phyloP scores from a whole-genome alignment of 495 filamentous ascomycete species.

The Bryoglossum gracile region DNA sequence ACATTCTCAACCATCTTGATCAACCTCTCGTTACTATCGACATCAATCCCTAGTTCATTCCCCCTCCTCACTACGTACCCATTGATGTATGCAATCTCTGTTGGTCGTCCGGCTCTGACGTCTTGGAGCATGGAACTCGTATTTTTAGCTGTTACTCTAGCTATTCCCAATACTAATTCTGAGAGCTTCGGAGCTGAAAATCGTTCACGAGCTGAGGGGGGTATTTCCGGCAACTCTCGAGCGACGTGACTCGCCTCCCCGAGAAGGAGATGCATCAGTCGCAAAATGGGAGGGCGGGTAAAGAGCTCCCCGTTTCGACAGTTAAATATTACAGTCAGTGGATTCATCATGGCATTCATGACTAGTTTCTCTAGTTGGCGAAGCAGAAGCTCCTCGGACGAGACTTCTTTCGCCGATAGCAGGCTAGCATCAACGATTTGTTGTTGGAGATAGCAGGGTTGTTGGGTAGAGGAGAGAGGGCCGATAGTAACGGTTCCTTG shows the following conservation, averaged over 20 bases:
- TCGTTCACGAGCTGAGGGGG: slow-evolving; percentile 27
- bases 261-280: slow-evolving; percentile 50
- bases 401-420: slow-evolving; percentile 38
- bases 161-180: slow-evolving; percentile 47
- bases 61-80: slow-evolving; percentile 66
- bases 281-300: slow-evolving; percentile 45
- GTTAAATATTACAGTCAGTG: slow-evolving; percentile 65
- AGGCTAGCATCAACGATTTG: slow-evolving; percentile 26
- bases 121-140: slow-evolving; percentile 79
- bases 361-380: slow-evolving; percentile 72
- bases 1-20: slow-evolving; percentile 31
- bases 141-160: slow-evolving; percentile 56
- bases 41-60: slow-evolving; percentile 59
- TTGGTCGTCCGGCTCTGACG: slow-evolving; percentile 49
- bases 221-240: slow-evolving; percentile 26
- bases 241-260: slow-evolving; percentile 57
- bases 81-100: slow-evolving; percentile 80
- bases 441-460: background rate
- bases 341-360: slow-evolving; percentile 74
- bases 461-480: slow-evolving; percentile 24
- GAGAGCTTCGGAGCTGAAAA: slow-evolving; percentile 53
- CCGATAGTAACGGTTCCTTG: slow-evolving; percentile 58
- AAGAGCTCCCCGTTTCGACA: slow-evolving; percentile 70
- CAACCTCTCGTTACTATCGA: slow-evolving; percentile 49
- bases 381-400: slow-evolving; percentile 40